Evolutionary conservation across 139 green algal genomes (phyloP).

Genomic region (Pleodorina starrii): DNA sequence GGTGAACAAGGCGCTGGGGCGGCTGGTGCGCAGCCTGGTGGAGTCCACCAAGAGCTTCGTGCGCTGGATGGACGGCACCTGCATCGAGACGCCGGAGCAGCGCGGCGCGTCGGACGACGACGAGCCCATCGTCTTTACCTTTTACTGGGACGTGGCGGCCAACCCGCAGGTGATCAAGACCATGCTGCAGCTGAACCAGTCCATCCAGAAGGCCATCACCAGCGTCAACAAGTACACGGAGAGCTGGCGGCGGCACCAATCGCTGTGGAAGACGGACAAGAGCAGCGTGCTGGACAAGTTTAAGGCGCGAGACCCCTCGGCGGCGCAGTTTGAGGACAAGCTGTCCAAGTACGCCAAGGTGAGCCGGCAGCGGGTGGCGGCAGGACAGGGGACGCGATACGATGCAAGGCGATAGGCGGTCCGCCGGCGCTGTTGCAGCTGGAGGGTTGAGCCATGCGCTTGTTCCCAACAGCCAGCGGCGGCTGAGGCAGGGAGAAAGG

Average conservation of each 20-base stretch:
- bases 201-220: conserved; percentile 72
- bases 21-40: conserved; percentile 78
- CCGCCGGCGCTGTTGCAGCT: too few species aligned
- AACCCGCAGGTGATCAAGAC: conserved; percentile 75
- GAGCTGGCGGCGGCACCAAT: conserved; percentile 80
- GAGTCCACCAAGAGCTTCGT: conserved; percentile 87
- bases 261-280: conserved; percentile 92
- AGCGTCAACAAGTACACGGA: conserved; percentile 80
- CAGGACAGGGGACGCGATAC: too few species aligned
- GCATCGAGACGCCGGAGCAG: conserved; percentile 86
- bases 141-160: conserved; percentile 84
- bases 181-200: conserved; percentile 81
- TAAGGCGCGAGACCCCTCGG: conserved; percentile 70
- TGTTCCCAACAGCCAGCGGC: too few species aligned
- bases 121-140: conserved; percentile 87
- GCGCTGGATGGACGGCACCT: conserved; percentile 94
- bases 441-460: too few species aligned
- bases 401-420: too few species aligned
- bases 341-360: conserved; percentile 84
- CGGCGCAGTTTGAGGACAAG: conserved; percentile 83
- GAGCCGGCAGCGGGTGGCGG: too few species aligned
- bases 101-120: conserved; percentile 73
- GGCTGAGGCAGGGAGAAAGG: too few species aligned
- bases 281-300: conserved; percentile 87
- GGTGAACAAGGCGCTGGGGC: conserved; percentile 77